Evolutionary conservation across 495 filamentous ascomycete species (phyloP), one percentile per base, ranked within the genome.

Genomic region (Penicillium taxi): DNA sequence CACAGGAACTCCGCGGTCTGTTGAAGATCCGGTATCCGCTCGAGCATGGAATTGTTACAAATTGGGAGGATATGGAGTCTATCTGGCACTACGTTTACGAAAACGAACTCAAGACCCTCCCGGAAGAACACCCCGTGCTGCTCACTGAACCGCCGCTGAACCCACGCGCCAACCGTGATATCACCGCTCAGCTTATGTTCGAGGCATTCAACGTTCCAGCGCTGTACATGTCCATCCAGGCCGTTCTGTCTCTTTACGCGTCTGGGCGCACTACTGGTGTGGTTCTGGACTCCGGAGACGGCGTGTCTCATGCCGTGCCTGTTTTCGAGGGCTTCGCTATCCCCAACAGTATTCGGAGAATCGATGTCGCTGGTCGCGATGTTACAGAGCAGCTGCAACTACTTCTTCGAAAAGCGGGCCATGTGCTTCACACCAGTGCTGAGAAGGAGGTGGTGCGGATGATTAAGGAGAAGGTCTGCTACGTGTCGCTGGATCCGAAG

Each of bases 11-110:
- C 52, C 78, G 91, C 56, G 91, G 91, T 11, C 70, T 99, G 42
- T 69, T 99, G 48, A 96, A 96, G 69, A 88, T 99, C 52, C 75
- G 78, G 33, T 96, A 96, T 53, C 91, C 91, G 26, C 72, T 99
- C 38, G 93, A 96, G 60, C 91, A 99, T 60, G 91, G 91, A 52
- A 91, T 96, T 45, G 91, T 99, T 30, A 99, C 91, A 42, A 89
- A 99, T 63, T 99, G 91, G 91, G 91, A 96, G 52, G 91, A 99
- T 55, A 99, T 99, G 91, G 91, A 96, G 68, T 82, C 85, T 61
- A 99, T 99, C 63, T 99, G 91, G 91, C 83, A 87, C 59, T 80
- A 81, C 53, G 81, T 85, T 33, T 86, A 85, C 60, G 75, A 77
- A 41, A 82, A 82, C 54, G 82, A 84, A 46, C 62, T 99, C 47